Base-by-base conservation (phyloP, 2,329 filamentous ascomycete species). In the Nemania abortiva region DNA sequence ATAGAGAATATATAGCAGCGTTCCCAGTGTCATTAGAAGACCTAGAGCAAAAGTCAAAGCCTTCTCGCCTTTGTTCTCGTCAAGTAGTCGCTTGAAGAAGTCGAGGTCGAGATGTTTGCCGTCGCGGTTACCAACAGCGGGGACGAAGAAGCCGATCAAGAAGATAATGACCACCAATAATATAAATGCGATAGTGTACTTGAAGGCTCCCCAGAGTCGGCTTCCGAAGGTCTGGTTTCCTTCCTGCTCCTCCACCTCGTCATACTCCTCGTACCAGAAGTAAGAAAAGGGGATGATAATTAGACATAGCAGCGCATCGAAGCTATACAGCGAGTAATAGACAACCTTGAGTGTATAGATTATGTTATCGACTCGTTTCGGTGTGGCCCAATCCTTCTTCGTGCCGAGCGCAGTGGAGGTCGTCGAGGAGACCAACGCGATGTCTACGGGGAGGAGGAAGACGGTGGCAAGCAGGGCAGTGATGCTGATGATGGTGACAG, bases 261-360 rank as follows among this genome's bases (percentile, higher is more conserved):
- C 95, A 73, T 97, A 97, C 81, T 98, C 96, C 80, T 99, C 96
- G 77, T 97, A 96, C 90, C 92, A 98, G 80, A 99, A 99, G 84
- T 99, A 99, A 56, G 95, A 92, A 78, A 99, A 99, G 0, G 96
- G 96, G 22, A 98, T 92, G 53, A 97, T 88, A 20, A 98, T 80
- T 54, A 99, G 85, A 77, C 96, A 99, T 11, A 99, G 88, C 6
- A 98, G 79, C 0, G 94, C 93, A 80, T 99, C 96, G 73, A 98
- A 84, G 75, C 93, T 96, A 83, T 98, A 99, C 0, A 99, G 87
- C 0, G 90, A 87, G 81, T 98, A 98, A 83, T 99, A 99, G 66
- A 97, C 92, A 67, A 97, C 87, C 79, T 93, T 93, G 72, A 99
- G 86, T 0, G 93, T 94, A 71, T 89, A 86, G 18, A 95, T 85